A percentile compares a stretch with the other conserved stretches of the same genome.
These are phyloP conservation scores for Ilyonectria sp. DNA, from an alignment of 2,329 filamentous ascomycete genomes.

Conservation along the genomic window DNA sequence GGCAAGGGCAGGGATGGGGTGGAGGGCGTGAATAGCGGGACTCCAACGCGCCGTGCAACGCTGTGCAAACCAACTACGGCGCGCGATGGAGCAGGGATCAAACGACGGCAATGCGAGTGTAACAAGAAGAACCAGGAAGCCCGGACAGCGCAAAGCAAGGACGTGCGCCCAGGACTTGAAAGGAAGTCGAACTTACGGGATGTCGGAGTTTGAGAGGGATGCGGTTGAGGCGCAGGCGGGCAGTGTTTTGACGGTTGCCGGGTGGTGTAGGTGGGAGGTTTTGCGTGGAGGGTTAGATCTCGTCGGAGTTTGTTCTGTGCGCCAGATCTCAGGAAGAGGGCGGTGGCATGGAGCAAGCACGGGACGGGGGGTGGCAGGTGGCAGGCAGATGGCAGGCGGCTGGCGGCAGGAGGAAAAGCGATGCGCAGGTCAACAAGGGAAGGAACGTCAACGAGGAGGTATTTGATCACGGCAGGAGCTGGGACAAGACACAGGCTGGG, in stretches of 20 bases:
- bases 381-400: conserved; percentile 34
- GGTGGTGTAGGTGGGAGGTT: conserved; percentile 28
- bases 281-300: conserved; percentile 42
- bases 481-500: conserved; percentile 38
- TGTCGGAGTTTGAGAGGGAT: conserved; percentile 4
- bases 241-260: conserved; percentile 18
- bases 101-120: conserved; percentile 28
- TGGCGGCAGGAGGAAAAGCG: conserved; percentile 28
- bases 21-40: conserved; percentile 31
- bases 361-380: conserved; percentile 39
- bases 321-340: conserved; percentile 45
- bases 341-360: conserved; percentile 46
- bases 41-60: conserved; percentile 36
- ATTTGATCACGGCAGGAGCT: conserved; percentile 50
- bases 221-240: conserved; percentile 5
- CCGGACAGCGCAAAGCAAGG: conserved; percentile 15
- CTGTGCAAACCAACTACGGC: conserved; percentile 38
- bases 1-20: conserved; percentile 27
- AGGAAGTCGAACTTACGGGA: conserved; percentile 23
- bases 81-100: conserved; percentile 32
- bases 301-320: conserved; percentile 43
- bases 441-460: conserved; percentile 33
- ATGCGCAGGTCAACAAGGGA: conserved; percentile 30
- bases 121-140: conserved; percentile 38
- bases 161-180: conserved; percentile 1